Evolutionary conservation across 352 stramenopile species (phyloP).

Genomic region (Globisporangium splendens): DNA sequence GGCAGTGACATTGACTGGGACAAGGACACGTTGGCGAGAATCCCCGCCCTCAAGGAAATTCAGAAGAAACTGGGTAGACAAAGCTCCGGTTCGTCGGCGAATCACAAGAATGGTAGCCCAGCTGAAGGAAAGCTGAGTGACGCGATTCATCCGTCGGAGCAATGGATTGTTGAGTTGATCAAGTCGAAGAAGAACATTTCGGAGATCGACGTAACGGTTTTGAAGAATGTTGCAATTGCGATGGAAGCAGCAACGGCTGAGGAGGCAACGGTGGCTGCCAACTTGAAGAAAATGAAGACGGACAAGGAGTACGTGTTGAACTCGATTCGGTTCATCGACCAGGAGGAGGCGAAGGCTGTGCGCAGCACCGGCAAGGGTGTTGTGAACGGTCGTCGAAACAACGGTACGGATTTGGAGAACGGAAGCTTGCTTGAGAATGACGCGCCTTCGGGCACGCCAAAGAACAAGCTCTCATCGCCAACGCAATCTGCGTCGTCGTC

Average conservation of each 20-base stretch:
- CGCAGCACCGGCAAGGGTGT: conserved; percentile 70
- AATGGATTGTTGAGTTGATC: conserved; percentile 86
- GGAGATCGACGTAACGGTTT: conserved; percentile 66
- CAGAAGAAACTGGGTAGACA: conserved; percentile 75
- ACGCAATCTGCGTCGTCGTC: conserved; percentile 22
- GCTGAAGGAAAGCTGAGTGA: conserved; percentile 56
- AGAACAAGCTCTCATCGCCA: conserved; percentile 24
- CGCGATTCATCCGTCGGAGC: conserved; percentile 72
- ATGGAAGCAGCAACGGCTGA: conserved; percentile 51
- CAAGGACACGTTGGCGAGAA: conserved; percentile 78
- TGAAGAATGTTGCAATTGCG: conserved; percentile 59
- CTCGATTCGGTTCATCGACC: conserved; percentile 87
- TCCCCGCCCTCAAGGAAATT: conserved; percentile 82
- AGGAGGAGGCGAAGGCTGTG: conserved; percentile 87
- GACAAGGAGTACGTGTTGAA: conserved; percentile 89
- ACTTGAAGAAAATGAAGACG: conserved; percentile 84
- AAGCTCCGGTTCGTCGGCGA: conserved; percentile 22
- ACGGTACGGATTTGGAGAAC: conserved; percentile 39
- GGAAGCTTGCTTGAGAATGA: conserved; percentile 45
- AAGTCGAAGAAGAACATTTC: conserved; percentile 86
- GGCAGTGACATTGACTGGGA: conserved; percentile 85
- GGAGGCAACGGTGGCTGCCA: conserved; percentile 57
- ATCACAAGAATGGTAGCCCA: conserved; percentile 28
- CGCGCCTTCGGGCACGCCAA: neutral
- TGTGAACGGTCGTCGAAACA: conserved; percentile 14